Conservation (phyloP, 31 red algal species). For the Odonthalia washingtoniensis region DNA sequence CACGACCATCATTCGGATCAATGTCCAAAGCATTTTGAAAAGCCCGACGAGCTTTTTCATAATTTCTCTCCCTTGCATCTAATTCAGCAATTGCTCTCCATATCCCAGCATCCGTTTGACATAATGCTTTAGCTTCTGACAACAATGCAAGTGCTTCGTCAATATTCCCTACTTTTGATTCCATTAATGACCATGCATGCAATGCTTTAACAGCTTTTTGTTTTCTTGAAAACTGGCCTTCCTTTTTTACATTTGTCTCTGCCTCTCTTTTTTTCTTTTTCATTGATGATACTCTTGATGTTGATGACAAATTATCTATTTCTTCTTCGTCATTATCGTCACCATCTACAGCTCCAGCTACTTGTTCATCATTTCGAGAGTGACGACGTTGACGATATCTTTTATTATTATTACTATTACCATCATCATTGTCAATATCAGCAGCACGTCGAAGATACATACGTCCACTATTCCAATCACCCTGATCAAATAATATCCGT, state of each 20-base stretch:
- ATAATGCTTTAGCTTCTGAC: constrained; percentile 36
- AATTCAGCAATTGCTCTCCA: constrained; percentile 64
- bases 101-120: constrained; percentile 37
- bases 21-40: constrained; percentile 50
- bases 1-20: constrained; percentile 49
- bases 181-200: constrained; percentile 81
- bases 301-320: neutral
- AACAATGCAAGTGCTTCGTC: constrained; percentile 36
- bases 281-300: neutral
- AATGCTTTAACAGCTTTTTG: constrained; percentile 52
- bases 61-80: constrained; percentile 50
- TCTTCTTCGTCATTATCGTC: too few relatives aligned
- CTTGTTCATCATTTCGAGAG: neutral
- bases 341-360: neutral
- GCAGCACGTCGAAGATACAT: constrained; percentile 48
- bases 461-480: constrained; percentile 33
- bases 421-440: constrained; percentile 46
- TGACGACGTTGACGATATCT: neutral
- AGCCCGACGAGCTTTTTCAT: constrained; percentile 42
- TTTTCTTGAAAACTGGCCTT: constrained; percentile 12
- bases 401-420: neutral
- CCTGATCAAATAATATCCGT: constrained; percentile 10
- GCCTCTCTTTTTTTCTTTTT: constrained; percentile 1
- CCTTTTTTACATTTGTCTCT: neutral
- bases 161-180: constrained; percentile 38